These are phyloP conservation scores for Teunomyces pallodes DNA, from an alignment of 805 yeast species.

Conservation along the genomic window DNA sequence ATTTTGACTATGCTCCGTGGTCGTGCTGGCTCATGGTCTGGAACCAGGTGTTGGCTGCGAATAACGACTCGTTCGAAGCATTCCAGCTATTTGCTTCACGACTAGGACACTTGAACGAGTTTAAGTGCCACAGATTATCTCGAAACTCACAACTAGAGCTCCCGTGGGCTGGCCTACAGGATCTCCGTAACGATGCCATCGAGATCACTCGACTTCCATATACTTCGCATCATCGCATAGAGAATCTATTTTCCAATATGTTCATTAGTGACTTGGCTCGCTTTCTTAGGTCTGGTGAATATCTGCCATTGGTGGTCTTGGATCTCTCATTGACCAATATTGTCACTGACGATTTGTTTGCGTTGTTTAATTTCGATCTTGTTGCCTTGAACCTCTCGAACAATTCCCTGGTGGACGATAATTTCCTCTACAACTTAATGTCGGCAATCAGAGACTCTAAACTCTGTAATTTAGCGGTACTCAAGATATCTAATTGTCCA, in stretches of 20 bases:
- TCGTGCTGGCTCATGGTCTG: constrained; percentile 33
- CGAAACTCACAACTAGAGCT: background rate
- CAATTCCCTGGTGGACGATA: constrained; percentile 27
- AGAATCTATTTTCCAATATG: constrained; percentile 32
- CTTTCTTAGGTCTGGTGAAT: constrained; percentile 15
- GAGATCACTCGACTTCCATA: constrained; percentile 15
- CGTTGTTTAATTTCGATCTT: constrained; percentile 25
- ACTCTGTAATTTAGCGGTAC: constrained; percentile 18
- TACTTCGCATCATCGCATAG: constrained; percentile 29
- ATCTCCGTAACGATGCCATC: constrained; percentile 10
- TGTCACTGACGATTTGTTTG: constrained; percentile 19
- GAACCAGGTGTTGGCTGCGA: constrained; percentile 21
- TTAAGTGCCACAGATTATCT: constrained; percentile 22
- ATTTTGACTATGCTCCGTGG: constrained; percentile 25
- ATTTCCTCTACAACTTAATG: constrained; percentile 23
- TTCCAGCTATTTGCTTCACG: constrained; percentile 26
- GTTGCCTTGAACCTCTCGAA: constrained; percentile 27
- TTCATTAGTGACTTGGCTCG: constrained; percentile 18
- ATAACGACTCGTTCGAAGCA: constrained; percentile 29
- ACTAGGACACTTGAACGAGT: constrained; percentile 15
- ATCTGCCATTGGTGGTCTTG: constrained; percentile 19
- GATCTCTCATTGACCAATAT: constrained; percentile 24
- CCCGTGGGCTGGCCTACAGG: constrained; percentile 3
- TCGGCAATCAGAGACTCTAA: constrained; percentile 15
- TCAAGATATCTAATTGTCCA: constrained; percentile 23